Evolutionary conservation across 2,329 filamentous ascomycete species (phyloP), one percentile per base, ranked within the genome.

Genomic region (Stemphylium beticola): DNA sequence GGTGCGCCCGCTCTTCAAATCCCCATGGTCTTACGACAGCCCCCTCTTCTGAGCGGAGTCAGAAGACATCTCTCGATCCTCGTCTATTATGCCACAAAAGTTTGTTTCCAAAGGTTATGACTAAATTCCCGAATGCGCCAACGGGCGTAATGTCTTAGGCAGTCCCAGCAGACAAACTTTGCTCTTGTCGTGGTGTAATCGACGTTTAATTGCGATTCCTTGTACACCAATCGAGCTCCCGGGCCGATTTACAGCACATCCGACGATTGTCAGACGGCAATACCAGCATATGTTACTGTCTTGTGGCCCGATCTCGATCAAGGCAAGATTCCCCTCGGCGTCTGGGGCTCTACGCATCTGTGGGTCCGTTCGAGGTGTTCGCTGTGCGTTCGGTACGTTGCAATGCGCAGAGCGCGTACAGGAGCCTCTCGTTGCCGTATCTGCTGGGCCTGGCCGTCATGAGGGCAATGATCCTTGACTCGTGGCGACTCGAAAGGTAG

Each of bases 1-100:
- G 52, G 55, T 57, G 48, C 64, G 60, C 62, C 55, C 66, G 58
- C 60, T 47, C 40, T 48, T 46, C 44, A 38, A 36, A 55, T 49
- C 36, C 33, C 43, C 33, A 10, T 39, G 12, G 15, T 36, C 38
- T 37, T 24, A 37, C 33, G 43, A 45, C 10, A 52, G 29, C 26
- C 34, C 26, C 34, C 39, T 41, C 51, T 44, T 46, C 22, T 26
- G 44, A 41, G 10, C 10, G 11, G 10, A 45, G 42, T 45, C 42
- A 45, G 42, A 45, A 45, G 44, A 42, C 31, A 46, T 38, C 12
- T 22, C 43, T 38, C 15, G 29, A 50, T 50, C 45, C 31, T 44
- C 29, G 40, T 29, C 18, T 2, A 31, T 40, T 34, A 32, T 49
- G 46, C 33, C 46, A 37, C 36, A 49, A 33, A 32, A 40, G 37